Conservation (phyloP, 345 rosid species). For the Camelina laxa region DNA sequence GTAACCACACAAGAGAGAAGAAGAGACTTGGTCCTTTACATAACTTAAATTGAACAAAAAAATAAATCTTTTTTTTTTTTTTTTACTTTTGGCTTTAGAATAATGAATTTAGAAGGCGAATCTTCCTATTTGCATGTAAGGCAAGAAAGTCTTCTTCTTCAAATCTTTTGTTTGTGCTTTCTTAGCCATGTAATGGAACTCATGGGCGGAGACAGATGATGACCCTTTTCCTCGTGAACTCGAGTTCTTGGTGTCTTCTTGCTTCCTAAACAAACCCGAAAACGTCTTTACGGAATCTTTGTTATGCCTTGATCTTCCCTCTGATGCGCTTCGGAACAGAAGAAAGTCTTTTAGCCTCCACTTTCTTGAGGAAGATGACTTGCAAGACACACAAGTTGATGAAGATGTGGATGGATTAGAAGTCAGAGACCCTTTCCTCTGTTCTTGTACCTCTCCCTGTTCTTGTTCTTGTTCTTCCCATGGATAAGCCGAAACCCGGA, state of each 20-base stretch:
- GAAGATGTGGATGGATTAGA: slow-evolving; percentile 46
- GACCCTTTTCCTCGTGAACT: slow-evolving; percentile 52
- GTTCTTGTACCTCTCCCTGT: slow-evolving; percentile 38
- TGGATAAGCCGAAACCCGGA: slow-evolving; percentile 69
- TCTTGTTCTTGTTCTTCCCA: slow-evolving; percentile 68
- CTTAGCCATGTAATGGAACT: slow-evolving; percentile 76
- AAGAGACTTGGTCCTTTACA: not conserved
- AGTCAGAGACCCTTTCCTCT: slow-evolving; percentile 33
- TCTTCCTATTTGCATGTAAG: slow-evolving; percentile 87
- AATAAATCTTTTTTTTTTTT: not conserved
- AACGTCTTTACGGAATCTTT: slow-evolving; percentile 61
- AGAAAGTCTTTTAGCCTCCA: slow-evolving; percentile 83
- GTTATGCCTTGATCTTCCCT: slow-evolving; percentile 71
- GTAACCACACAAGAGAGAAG: slow-evolving; percentile 7
- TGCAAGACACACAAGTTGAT: slow-evolving; percentile 32
- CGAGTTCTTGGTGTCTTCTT: slow-evolving; percentile 59
- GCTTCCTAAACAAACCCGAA: slow-evolving; percentile 55
- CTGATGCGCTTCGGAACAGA: slow-evolving; percentile 89
- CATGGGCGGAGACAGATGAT: slow-evolving; percentile 71
- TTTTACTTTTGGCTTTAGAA: not conserved
- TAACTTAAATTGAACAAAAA: slow-evolving; percentile 29
- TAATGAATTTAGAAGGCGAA: slow-evolving; percentile 52
- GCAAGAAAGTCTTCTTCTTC: slow-evolving; percentile 91
- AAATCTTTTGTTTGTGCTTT: slow-evolving; percentile 71
- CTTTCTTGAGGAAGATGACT: slow-evolving; percentile 60